Base-by-base conservation (phyloP, 257 asterid species). In the Cynanchum wilfordii region DNA sequence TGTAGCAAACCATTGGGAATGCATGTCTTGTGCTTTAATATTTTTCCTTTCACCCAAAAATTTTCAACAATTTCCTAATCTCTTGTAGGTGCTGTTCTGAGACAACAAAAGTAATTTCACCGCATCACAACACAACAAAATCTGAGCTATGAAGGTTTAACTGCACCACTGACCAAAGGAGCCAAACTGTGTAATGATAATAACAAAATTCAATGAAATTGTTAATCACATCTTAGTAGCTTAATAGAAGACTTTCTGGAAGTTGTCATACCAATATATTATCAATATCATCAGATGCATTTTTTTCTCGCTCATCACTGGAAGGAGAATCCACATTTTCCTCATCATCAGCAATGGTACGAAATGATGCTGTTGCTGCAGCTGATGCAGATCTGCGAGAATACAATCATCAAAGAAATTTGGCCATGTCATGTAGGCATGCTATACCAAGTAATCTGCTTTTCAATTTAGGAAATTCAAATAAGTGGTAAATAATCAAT, bases 291-390 rank as follows among this genome's bases (percentile, higher is more conserved):
- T 86, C 78, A 63, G 75, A 80, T 30, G 73, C 89, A 72, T 79
- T 65, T 72, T 82, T 79, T 54, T 83, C 89, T 50, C 87, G 89
- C 79, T 89, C 98, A 51, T 88, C 99, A 69, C 91, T 86, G 56
- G 96, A 86, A 70, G 88, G 89, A 69, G 98, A 87, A 58, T 89
- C 96, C 81, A 88, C 91, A 63, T 82, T 88, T 71, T 91, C 97
- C 69, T 83, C 98, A 73, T 88, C 92, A 65, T 84, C 97, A 68
- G 86, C 91, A 78, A 89, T 79, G 78, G 89, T 84, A 58, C 80
- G 89, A 62, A 87, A 82, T 25, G 97, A 88, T 60, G 89, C 93
- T 58, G 95, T 77, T 78, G 98, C 92, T 60, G 89, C 92, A 81
- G 69, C 82, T 66, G 98, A 87, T 76, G 99, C 93, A 73, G 96